A percentile compares a stretch with the other conserved stretches of the same genome.
Conservation (phyloP, 2,329 filamentous ascomycete species). For the Fusarium sulawesiense region DNA sequence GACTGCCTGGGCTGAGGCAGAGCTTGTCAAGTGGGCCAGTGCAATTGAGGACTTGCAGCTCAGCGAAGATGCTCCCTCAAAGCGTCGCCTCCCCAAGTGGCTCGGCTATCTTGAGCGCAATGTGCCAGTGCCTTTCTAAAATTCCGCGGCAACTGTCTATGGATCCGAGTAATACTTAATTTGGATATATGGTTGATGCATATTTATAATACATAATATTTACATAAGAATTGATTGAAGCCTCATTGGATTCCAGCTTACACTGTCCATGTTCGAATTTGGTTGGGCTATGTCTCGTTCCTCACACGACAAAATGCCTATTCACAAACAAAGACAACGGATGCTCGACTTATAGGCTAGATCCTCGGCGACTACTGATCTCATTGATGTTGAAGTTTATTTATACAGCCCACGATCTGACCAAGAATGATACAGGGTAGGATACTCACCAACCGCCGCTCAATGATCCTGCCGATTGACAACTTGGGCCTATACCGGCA, state of each 20-base stretch:
- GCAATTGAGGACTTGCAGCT: slow-evolving; percentile 70
- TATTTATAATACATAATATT: neutral
- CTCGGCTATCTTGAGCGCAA: slow-evolving; percentile 61
- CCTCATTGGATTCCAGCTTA: too few species aligned
- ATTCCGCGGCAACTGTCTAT: too few species aligned
- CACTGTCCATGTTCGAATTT: too few species aligned
- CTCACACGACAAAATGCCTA: neutral
- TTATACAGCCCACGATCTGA: too few species aligned
- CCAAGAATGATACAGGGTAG: neutral
- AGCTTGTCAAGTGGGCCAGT: slow-evolving; percentile 69
- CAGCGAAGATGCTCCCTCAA: slow-evolving; percentile 55
- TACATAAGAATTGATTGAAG: neutral
- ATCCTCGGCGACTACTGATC: too few species aligned
- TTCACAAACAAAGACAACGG: neutral
- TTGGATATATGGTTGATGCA: neutral
- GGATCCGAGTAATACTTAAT: too few species aligned
- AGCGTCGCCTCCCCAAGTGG: slow-evolving; percentile 64
- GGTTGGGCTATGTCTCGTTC: too few species aligned
- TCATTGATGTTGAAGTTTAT: too few species aligned
- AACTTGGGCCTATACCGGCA: rapidly evolving
- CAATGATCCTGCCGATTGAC: neutral
- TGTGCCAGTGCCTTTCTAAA: slow-evolving; percentile 53
- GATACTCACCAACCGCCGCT: too few species aligned
- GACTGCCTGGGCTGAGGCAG: slow-evolving; percentile 70
- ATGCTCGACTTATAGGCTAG: neutral